phyloP scores from a whole-genome alignment of 2,329 filamentous ascomycete genomes.

The Talaromyces sp. region DNA sequence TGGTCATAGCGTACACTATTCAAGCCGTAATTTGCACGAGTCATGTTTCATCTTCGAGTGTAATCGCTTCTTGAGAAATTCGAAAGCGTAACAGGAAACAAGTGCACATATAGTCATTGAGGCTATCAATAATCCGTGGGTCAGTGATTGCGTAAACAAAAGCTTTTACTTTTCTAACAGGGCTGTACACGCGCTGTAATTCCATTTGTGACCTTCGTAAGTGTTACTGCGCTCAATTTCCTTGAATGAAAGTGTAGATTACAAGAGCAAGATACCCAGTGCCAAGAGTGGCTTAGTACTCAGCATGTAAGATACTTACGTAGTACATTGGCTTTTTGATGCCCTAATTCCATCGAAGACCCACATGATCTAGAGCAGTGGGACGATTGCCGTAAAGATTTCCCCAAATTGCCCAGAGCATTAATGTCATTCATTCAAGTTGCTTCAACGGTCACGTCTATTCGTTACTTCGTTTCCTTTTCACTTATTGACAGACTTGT shows the following conservation, averaged over 20 bases:
- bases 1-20: not conserved
- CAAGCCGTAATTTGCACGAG: not conserved
- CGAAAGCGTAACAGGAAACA: not conserved
- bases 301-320: not conserved
- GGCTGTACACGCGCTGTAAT: not conserved
- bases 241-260: not conserved
- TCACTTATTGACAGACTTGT: not conserved
- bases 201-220: not conserved
- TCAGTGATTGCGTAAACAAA: not conserved
- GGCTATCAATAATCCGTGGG: not conserved
- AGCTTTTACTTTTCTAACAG: not conserved
- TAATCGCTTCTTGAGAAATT: not conserved
- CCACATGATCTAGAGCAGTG: not conserved
- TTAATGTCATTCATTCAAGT: too few relatives aligned
- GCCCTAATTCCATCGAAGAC: not conserved
- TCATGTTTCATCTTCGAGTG: not conserved
- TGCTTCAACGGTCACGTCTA: too few relatives aligned
- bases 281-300: not conserved
- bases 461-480: not conserved
- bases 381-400: not conserved
- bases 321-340: not conserved
- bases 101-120: not conserved
- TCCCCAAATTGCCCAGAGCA: not conserved
- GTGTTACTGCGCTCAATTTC: not conserved
- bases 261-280: not conserved